Evolutionary conservation across 805 yeast species (phyloP), one percentile per base, ranked within the genome.

Genomic region (Zygoascus ofunaensis): DNA sequence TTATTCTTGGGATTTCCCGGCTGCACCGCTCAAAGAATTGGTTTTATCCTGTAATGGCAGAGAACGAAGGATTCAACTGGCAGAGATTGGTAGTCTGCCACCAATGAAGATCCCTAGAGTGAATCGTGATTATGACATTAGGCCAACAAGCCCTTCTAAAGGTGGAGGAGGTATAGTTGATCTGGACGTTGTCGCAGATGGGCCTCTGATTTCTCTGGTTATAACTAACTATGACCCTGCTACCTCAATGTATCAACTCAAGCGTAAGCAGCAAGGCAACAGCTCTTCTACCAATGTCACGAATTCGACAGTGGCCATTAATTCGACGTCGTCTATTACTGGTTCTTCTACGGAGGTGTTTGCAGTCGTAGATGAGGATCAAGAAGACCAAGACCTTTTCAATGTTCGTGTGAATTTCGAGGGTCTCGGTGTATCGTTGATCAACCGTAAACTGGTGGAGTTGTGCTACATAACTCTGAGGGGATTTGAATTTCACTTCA

Each of bases 1-100:
- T 0, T 92, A 92, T 61, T 86, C 98, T 0, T 92, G 96, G 89
- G 98, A 92, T 60, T 92, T 76, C 63, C 98, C 98, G 1, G 87
- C 94, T 42, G 97, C 95, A 0, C 66, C 76, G 7, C 74, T 81
- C 38, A 89, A 87, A 60, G 96, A 89, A 56, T 64, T 92, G 26
- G 72, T 87, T 3, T 62, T 92, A 28, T 70, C 87, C 47, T 71
- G 82, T 8, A 81, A 80, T 40, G 83, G 84, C 1, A 70, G 80
- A 23, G 89, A 83, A 57, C 71, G 97, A 47, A 76, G 78, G 39
- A 73, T 94, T 18, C 94, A 87, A 55, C 64, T 92, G 42, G 92
- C 95, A 0, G 97, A 92, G 60, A 90, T 92, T 54, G 99, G 99
- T 20, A 82, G 82, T 48, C 68, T 87, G 49, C 79, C 80, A 48